Base-by-base conservation (phyloP, 148 eudicot species). In the Polygonum maritimum region DNA sequence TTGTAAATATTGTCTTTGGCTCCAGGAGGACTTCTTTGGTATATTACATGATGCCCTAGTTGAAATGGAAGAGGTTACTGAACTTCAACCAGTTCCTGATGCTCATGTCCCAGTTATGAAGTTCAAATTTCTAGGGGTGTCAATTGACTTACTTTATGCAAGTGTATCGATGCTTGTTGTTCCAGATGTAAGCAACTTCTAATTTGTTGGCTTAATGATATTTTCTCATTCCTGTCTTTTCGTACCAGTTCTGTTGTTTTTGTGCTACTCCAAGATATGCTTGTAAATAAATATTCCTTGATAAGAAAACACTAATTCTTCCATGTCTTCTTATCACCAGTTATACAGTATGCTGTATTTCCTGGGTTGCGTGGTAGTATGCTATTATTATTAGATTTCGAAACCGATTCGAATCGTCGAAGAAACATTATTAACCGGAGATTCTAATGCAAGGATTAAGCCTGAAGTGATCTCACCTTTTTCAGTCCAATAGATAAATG, bases 81-180 rank as follows among this genome's bases (percentile, higher is more conserved):
- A 87, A 70, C 87, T 84, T 45, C 85, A 84, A 78, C 84, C 89
- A 5, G 83, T 87, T 54, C 87, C 87, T 36, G 84, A 84, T 82
- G 89, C 89, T 82, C 82, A 87, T 76, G 89, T 87, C 78, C 89
- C 87, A 31, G 87, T 87, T 49, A 81, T 87, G 84, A 87, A 87
- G 71, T 87, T 87, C 67, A 87, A 87, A 82, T 82, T 82, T 82
- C 81, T 82, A 41, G 89, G 89, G 41, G 75, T 84, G 22, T 81
- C 89, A 74, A 82, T 87, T 70, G 89, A 87, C 81, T 87, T 87
- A 58, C 85, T 87, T 65, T 87, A 87, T 79, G 89, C 89, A 54
- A 87, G 85, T 73, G 67, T 87, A 14, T 83, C 85, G 2, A 58
- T 75, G 31, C 54, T 77, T 76, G 78, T 87, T 58, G 78, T 87